Conservation (phyloP, 495 filamentous ascomycete species). For the Tricharina praecox region DNA sequence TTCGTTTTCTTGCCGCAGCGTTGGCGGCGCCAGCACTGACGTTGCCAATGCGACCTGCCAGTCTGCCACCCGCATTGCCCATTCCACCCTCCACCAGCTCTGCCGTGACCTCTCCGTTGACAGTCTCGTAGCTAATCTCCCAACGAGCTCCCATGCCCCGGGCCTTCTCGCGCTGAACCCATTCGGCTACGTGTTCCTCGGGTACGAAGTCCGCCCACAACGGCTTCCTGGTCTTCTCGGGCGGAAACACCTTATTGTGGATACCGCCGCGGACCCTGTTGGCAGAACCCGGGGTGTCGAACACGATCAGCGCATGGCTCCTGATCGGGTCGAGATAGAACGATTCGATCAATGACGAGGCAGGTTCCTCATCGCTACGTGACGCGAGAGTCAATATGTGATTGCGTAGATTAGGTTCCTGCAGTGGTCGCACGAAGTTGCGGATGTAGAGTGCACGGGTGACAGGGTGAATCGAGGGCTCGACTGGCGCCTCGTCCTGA, state of each 20-base stretch:
- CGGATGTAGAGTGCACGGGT: conserved; percentile 81
- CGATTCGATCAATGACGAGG: conserved; percentile 36
- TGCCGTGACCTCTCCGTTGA: conserved; percentile 38
- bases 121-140: conserved; percentile 47
- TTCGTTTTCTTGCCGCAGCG: conserved; percentile 7
- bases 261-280: conserved; percentile 60
- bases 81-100: conserved; percentile 36
- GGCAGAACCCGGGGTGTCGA: conserved; percentile 50
- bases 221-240: conserved; percentile 65
- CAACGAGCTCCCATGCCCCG: conserved; percentile 38
- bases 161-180: conserved; percentile 53
- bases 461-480: conserved; percentile 60
- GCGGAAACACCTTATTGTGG: conserved; percentile 68
- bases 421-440: conserved; percentile 76
- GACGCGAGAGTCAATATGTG: conserved; percentile 45
- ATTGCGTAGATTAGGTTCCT: conserved; percentile 41
- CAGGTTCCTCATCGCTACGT: conserved; percentile 18
- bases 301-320: conserved; percentile 69
- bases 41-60: conserved; percentile 3
- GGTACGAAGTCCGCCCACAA: conserved; percentile 89
- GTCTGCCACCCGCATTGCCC: conserved; percentile 3
- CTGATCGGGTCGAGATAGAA: conserved; percentile 74
- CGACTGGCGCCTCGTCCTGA: conserved; percentile 20
- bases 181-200: conserved; percentile 50
- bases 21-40: not conserved